phyloP scores from a whole-genome alignment of 768 basidiomycete species.

The Rickenella mellea region DNA sequence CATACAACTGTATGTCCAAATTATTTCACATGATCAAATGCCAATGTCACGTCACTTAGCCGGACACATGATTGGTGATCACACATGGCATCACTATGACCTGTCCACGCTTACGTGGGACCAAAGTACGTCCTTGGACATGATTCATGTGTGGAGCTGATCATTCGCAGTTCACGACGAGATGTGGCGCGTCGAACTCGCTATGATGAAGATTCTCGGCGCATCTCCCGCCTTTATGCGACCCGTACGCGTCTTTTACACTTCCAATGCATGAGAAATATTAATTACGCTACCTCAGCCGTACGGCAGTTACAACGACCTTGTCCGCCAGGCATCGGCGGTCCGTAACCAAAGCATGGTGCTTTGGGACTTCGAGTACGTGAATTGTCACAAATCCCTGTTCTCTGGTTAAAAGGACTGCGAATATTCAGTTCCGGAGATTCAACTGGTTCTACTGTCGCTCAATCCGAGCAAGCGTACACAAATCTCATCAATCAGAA shows the following conservation, averaged over 20 bases:
- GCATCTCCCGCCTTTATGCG: constrained; percentile 10
- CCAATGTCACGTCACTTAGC: too few relatives aligned
- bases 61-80: constrained; percentile 10
- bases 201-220: constrained; percentile 6
- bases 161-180: constrained; percentile 2
- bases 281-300: too few relatives aligned
- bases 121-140: constrained; percentile 1
- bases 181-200: constrained; percentile 6
- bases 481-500: constrained; percentile 5
- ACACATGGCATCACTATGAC: constrained; percentile 10
- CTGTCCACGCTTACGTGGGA: constrained; percentile 5
- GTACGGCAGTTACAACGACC: constrained; percentile 13
- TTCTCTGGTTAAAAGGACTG: not conserved
- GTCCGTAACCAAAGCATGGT: constrained; percentile 11
- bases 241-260: too few relatives aligned
- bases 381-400: not conserved
- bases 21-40: too few relatives aligned
- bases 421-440: constrained; percentile 6
- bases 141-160: not conserved
- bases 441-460: constrained; percentile 6
- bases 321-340: constrained; percentile 6
- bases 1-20: too few relatives aligned
- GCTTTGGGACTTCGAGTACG: constrained; percentile 14
- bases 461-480: constrained; percentile 8
- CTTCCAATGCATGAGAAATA: too few relatives aligned